Percentiles rank a stretch among this genome's conserved stretches.
Evolutionary conservation across 352 stramenopile species (phyloP).

Genomic region (Thalassiosira sp.): DNA sequence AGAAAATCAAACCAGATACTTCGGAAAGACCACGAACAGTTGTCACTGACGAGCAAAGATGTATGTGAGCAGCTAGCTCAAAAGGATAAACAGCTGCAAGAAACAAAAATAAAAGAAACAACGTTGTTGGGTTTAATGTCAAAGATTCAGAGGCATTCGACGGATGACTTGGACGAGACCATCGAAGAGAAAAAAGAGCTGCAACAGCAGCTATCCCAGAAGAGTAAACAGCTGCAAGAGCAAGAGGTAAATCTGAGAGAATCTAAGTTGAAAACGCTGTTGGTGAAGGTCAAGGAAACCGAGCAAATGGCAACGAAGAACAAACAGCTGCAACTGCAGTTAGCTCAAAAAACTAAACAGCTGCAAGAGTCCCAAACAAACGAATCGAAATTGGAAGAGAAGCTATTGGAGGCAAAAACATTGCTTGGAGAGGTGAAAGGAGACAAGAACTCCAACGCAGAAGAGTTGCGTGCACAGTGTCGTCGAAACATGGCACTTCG

Average conservation of each 20-base stretch:
- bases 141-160: constrained; percentile 10
- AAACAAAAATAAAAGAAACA: constrained; percentile 9
- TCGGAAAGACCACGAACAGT: background rate
- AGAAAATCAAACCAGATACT: background rate
- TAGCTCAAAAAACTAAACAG: constrained; percentile 9
- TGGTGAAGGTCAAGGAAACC: background rate
- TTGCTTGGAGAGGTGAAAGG: constrained; percentile 3
- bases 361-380: constrained; percentile 21
- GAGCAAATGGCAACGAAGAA: constrained; percentile 14
- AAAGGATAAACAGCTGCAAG: constrained; percentile 7
- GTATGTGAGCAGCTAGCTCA: background rate
- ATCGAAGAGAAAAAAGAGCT: background rate
- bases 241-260: constrained; percentile 5
- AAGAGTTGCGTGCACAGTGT: constrained; percentile 10
- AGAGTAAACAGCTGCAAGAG: constrained; percentile 16
- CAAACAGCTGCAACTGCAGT: constrained; percentile 9
- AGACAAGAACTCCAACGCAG: background rate
- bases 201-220: constrained; percentile 2
- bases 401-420: constrained; percentile 6
- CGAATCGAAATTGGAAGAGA: background rate
- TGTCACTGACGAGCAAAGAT: background rate
- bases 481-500: constrained; percentile 24
- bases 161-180: constrained; percentile 13
- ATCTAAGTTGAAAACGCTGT: constrained; percentile 1
- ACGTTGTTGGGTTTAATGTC: background rate